A percentile compares a stretch with the other conserved stretches of the same genome.
phyloP scores from a whole-genome alignment of 164 flowering plant genomes.

The Malania oleifera region DNA sequence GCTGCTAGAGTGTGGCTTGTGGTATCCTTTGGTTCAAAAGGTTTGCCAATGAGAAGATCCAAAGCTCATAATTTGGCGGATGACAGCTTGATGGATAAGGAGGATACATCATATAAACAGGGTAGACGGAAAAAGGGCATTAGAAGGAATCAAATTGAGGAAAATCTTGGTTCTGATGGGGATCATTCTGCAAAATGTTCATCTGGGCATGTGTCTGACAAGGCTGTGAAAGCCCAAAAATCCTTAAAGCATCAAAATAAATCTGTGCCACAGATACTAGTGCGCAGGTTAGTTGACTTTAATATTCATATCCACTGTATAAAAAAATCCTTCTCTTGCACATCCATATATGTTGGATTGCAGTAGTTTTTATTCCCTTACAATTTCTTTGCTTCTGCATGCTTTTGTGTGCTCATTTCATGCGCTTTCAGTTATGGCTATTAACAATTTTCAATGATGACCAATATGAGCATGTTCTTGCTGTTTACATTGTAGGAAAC shows the following conservation, averaged over 20 bases:
- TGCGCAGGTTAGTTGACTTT: slow-evolving; percentile 41
- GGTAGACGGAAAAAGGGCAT: slow-evolving; percentile 25
- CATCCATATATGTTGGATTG: not conserved
- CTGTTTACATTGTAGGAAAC: slow-evolving; percentile 54
- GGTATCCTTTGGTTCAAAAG: slow-evolving; percentile 46
- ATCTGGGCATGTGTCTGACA: slow-evolving; percentile 13
- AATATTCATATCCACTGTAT: not conserved
- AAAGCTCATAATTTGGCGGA: slow-evolving; percentile 16
- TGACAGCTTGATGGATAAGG: slow-evolving; percentile 26
- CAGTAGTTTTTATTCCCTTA: not conserved
- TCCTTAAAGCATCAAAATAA: slow-evolving; percentile 19
- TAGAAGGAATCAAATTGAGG: slow-evolving; percentile 31
- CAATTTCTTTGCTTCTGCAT: not conserved
- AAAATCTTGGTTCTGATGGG: slow-evolving; percentile 18
- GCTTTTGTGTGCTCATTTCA: not conserved
- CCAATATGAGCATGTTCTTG: slow-evolving; percentile 4
- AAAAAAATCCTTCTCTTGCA: not conserved
- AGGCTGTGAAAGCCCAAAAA: slow-evolving; percentile 17
- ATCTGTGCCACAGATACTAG: slow-evolving; percentile 24
- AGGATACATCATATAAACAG: slow-evolving; percentile 18
- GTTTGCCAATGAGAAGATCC: slow-evolving; percentile 28
- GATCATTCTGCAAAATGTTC: slow-evolving; percentile 15
- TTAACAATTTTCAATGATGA: not conserved
- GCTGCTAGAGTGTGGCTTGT: not conserved
- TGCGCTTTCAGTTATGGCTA: not conserved